These are phyloP conservation scores for Asparagopsis taxiformis DNA, from an alignment of 31 red algal species.

Conservation along the genomic window DNA sequence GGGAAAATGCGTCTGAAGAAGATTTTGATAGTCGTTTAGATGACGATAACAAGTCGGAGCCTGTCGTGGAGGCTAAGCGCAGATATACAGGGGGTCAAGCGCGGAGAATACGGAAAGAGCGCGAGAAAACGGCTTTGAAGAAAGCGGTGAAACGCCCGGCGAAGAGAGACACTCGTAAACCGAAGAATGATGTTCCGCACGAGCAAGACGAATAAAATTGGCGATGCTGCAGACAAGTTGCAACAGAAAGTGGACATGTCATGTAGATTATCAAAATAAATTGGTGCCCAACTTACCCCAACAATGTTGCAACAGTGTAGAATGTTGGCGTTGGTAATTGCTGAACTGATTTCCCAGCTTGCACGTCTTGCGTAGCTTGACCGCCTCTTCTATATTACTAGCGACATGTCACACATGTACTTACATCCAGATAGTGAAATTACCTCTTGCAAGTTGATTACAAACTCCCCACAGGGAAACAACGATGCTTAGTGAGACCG, in stretches of 20 bases:
- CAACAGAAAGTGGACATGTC: too few relatives aligned
- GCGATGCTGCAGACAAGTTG: too few relatives aligned
- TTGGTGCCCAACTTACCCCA: too few relatives aligned
- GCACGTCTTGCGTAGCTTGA: too few relatives aligned
- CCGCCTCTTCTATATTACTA: too few relatives aligned
- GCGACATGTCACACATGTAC: too few relatives aligned
- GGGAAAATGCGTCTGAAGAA: conserved; percentile 44
- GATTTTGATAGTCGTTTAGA: conserved; percentile 12
- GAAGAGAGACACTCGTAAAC: conserved; percentile 58
- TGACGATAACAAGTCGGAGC: conserved; percentile 1
- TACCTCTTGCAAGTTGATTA: too few relatives aligned
- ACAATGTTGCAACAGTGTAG: too few relatives aligned
- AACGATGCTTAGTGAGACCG: neutral
- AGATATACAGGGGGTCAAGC: conserved; percentile 71
- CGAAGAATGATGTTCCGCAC: conserved; percentile 64
- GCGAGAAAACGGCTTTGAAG: conserved; percentile 49
- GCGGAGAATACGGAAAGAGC: conserved; percentile 77
- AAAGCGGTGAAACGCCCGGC: conserved; percentile 24
- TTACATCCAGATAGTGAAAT: too few relatives aligned
- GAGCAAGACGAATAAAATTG: conserved; percentile 16
- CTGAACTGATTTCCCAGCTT: too few relatives aligned
- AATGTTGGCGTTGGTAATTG: too few relatives aligned
- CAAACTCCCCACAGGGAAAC: neutral
- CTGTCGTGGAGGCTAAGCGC: conserved; percentile 36
- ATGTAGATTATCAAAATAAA: conserved; percentile 4